Conservation (phyloP, 306 rosid genomes). For the Astragalus membranaceus region DNA sequence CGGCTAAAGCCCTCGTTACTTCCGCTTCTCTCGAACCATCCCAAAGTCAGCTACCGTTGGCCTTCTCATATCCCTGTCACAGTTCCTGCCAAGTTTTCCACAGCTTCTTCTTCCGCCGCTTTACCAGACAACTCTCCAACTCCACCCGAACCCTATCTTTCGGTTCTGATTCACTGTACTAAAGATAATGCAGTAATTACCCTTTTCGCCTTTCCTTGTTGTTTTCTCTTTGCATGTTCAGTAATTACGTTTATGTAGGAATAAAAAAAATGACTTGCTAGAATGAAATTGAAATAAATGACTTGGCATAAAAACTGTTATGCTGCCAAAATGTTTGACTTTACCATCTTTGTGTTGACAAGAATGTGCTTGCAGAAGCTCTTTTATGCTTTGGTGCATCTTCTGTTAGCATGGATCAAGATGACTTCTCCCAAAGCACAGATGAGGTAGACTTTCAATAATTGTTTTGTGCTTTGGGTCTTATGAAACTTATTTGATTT, state of each 20-base stretch:
- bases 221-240: background rate
- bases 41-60: slow-evolving; percentile 13
- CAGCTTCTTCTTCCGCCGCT: slow-evolving; percentile 27
- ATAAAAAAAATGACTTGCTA: no score
- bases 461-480: background rate
- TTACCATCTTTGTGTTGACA: slow-evolving; percentile 23
- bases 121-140: slow-evolving; percentile 23
- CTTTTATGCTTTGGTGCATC: slow-evolving; percentile 87
- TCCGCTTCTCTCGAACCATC: slow-evolving; percentile 22
- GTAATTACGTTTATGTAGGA: no score
- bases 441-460: slow-evolving; percentile 39
- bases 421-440: slow-evolving; percentile 28
- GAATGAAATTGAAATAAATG: background rate
- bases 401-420: slow-evolving; percentile 55
- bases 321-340: slow-evolving; percentile 19
- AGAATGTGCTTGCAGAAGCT: slow-evolving; percentile 82
- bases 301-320: background rate
- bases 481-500: background rate
- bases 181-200: slow-evolving; percentile 48
- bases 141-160: slow-evolving; percentile 32
- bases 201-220: background rate
- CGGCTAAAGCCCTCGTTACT: slow-evolving; percentile 15
- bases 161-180: slow-evolving; percentile 62
- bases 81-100: slow-evolving; percentile 12
- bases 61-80: background rate